Evolutionary conservation across 2,329 filamentous ascomycete species (phyloP).

Genomic region (Rhinocladiella similis): DNA sequence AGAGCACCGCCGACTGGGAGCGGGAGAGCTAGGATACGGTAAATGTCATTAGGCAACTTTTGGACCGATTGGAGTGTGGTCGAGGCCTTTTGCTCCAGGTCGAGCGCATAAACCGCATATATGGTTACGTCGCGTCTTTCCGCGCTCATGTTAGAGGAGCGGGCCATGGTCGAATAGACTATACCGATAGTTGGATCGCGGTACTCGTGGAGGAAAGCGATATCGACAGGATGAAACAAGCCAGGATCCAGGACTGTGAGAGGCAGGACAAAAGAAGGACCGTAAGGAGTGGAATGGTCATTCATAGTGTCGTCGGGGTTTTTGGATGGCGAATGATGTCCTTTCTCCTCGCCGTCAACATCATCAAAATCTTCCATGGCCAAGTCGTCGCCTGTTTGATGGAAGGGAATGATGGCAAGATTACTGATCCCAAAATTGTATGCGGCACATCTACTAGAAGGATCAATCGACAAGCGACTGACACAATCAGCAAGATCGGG

Average conservation of each 20-base stretch:
- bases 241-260: slow-evolving; percentile 84
- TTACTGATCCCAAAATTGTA: slow-evolving; percentile 88
- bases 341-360: slow-evolving; percentile 69
- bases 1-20: slow-evolving; percentile 85
- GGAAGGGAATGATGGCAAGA: slow-evolving; percentile 90
- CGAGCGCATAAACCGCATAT: slow-evolving; percentile 93
- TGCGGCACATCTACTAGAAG: slow-evolving; percentile 87
- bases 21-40: slow-evolving; percentile 77
- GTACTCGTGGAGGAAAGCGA: slow-evolving; percentile 94
- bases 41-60: slow-evolving; percentile 83
- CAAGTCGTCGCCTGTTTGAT: slow-evolving; percentile 80
- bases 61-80: slow-evolving; percentile 87
- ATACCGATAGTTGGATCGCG: slow-evolving; percentile 97
- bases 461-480: slow-evolving; percentile 84
- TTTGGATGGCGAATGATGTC: slow-evolving; percentile 39
- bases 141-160: slow-evolving; percentile 70
- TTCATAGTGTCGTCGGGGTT: slow-evolving; percentile 39
- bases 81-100: slow-evolving; percentile 88
- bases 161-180: slow-evolving; percentile 72
- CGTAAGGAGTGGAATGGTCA: slow-evolving; percentile 66
- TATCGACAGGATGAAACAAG: slow-evolving; percentile 83
- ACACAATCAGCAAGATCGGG: slow-evolving; percentile 71
- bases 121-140: slow-evolving; percentile 82
- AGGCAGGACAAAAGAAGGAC: slow-evolving; percentile 88
- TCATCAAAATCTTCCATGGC: slow-evolving; percentile 83